Evolutionary conservation across 1,284 basidiomycete species (phyloP).

Genomic region (Boletus mariae): DNA sequence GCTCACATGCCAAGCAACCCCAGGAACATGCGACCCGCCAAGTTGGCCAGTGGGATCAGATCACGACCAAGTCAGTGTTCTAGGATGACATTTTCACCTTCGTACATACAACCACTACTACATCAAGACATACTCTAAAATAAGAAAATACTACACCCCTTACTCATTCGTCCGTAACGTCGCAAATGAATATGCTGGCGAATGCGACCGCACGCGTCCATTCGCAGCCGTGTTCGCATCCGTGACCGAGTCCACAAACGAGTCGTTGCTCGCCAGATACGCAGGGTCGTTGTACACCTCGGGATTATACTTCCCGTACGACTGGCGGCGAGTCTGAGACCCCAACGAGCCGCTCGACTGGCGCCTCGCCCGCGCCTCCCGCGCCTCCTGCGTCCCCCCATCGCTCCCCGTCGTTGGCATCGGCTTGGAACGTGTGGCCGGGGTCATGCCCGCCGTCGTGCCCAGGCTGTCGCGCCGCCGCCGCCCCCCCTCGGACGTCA

Average conservation of each 20-base stretch:
- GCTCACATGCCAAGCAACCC: neutral
- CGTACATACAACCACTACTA: neutral
- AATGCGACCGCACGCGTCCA: constrained; percentile 16
- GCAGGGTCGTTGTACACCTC: constrained; percentile 25
- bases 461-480: constrained; percentile 25
- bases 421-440: constrained; percentile 10
- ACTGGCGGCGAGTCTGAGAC: constrained; percentile 20
- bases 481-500: constrained; percentile 25
- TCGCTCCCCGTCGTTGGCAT: constrained; percentile 13
- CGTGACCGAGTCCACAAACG: constrained; percentile 25
- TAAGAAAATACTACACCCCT: neutral
- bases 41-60: neutral
- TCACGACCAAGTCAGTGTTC: neutral
- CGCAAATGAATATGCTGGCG: constrained; percentile 24
- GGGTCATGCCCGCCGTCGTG: constrained; percentile 30
- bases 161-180: constrained; percentile 17
- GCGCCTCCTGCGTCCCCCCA: neutral
- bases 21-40: too few species aligned
- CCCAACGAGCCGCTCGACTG: constrained; percentile 25
- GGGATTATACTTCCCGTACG: constrained; percentile 23
- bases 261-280: constrained; percentile 25
- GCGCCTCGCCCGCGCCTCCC: neutral
- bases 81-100: neutral
- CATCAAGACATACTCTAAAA: neutral
- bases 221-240: constrained; percentile 25